A percentile compares a stretch with the other conserved stretches of the same genome.
phyloP scores from a whole-genome alignment of 2,329 filamentous ascomycete genomes.

The Teratosphaeria zuluensis region DNA sequence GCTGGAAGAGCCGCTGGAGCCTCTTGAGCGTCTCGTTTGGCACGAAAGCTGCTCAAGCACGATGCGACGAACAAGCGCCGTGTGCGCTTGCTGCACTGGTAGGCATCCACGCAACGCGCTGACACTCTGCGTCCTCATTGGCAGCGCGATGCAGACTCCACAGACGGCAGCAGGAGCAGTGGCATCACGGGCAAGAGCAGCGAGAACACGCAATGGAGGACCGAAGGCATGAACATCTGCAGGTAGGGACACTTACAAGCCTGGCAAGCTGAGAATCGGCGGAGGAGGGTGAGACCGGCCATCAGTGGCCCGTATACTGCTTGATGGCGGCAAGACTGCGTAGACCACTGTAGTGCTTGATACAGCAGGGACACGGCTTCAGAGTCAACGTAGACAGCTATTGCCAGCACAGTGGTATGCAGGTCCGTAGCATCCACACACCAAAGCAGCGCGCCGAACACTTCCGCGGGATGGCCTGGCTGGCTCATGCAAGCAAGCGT shows the following conservation, averaged over 20 bases:
- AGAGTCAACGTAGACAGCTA: no score
- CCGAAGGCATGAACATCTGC: background rate
- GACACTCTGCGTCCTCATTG: background rate
- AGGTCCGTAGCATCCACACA: background rate
- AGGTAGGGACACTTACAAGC: background rate
- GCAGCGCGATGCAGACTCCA: background rate
- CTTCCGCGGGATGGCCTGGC: no score
- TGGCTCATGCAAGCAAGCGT: no score
- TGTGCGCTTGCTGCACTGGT: background rate
- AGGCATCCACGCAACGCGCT: background rate
- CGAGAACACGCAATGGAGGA: background rate
- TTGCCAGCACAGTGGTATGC: background rate
- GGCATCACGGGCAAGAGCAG: background rate
- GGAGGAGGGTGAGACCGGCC: background rate
- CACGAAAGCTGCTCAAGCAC: background rate
- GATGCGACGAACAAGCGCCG: background rate
- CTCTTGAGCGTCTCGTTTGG: background rate
- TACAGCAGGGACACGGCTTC: no score
- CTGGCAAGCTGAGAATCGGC: background rate
- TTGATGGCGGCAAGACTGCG: background rate
- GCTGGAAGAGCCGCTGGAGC: background rate
- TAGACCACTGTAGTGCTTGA: background rate
- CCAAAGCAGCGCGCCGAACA: no score
- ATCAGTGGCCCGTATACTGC: background rate
- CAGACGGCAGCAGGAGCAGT: background rate